Evolutionary conservation across 805 yeast genomes (phyloP), one percentile per base, ranked within the genome.

Genomic region (Metschnikowia cubensis): DNA sequence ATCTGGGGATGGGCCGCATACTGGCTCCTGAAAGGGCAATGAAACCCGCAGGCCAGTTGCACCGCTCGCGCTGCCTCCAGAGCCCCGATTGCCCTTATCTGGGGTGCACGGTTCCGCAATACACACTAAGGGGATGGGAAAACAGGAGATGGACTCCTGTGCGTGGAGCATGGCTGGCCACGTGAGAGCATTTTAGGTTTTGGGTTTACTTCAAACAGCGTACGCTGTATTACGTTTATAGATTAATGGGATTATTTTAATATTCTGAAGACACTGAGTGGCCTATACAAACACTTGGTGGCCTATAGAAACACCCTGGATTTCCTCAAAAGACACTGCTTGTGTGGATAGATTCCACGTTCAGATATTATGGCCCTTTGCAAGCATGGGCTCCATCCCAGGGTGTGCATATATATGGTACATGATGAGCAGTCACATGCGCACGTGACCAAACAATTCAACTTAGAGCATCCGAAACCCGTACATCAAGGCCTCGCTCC

Each of bases 31-130:
- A 47, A 45, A 32, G 29, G 29, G 48, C 63, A 14, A 56, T 65
- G 34, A 65, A 62, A 52, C 77, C 77, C 4, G 68, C 75, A 2
- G 77, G 77, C 6, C 50, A 63, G 17, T 54, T 67, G 39, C 45
- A 42, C 14, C 48, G 50, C 31, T 47, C 50, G n/a, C 49, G 54
- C 11, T 47, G 52, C 22, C 21, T 55, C 33, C 43, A 41, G 31
- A 52, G 53, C 32, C 37, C 45, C 15, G 11, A 47, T 14, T 43
- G 54, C 20, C 56, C 57, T 10, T 54, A 54, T 7, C 44, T 53
- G 47, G 50, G 54, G 22, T 42, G 51, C 15, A 55, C 56, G 15
- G 41, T 38, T 14, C 49, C 67, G 13, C 61, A 58, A 43, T 57
- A 53, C 51, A 58, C 61, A 21, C 47, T 57, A n/a, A 50, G 42